A percentile compares a stretch with the other conserved stretches of the same genome.
Evolutionary conservation across 1,139 yeast species (phyloP).

Genomic region (Geotrichum carabidarum): DNA sequence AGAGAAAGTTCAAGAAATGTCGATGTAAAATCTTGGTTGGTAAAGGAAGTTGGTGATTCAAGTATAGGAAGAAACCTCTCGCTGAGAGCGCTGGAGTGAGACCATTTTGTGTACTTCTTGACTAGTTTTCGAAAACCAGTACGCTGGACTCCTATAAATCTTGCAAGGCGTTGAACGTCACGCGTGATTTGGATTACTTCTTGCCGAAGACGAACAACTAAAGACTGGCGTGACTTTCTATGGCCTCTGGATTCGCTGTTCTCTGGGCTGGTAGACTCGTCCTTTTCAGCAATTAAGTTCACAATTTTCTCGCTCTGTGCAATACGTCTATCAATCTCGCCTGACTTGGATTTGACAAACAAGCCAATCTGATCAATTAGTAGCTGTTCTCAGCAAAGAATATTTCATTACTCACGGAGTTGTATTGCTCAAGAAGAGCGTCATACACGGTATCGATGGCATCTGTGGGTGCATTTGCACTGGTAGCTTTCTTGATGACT

Average conservation of each 20-base stretch:
- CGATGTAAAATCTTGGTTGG: slow-evolving; percentile 58
- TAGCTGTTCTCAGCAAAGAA: neutral
- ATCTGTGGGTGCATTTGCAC: slow-evolving; percentile 26
- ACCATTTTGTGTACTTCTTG: slow-evolving; percentile 72
- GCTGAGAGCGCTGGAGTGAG: slow-evolving; percentile 36
- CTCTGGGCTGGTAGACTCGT: slow-evolving; percentile 8
- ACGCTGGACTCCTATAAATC: slow-evolving; percentile 73
- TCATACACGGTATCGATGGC: slow-evolving; percentile 26
- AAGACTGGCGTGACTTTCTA: slow-evolving; percentile 27
- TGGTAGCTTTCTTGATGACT: slow-evolving; percentile 51
- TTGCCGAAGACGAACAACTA: slow-evolving; percentile 32
- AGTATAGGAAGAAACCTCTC: slow-evolving; percentile 35
- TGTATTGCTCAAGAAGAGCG: slow-evolving; percentile 48
- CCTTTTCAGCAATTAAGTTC: slow-evolving; percentile 32
- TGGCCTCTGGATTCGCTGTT: neutral
- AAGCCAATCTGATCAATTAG: slow-evolving; percentile 37
- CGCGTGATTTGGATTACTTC: slow-evolving; percentile 47
- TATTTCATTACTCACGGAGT: slow-evolving; percentile 36
- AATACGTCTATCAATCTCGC: slow-evolving; percentile 50
- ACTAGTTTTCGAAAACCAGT: slow-evolving; percentile 76
- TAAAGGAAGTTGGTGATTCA: slow-evolving; percentile 49
- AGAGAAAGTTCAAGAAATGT: slow-evolving; percentile 60
- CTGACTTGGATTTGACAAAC: slow-evolving; percentile 61
- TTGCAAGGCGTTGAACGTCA: slow-evolving; percentile 62
- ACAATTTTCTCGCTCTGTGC: slow-evolving; percentile 40